Percentiles rank a stretch among this genome's conserved stretches.
phyloP scores from a whole-genome alignment of 495 filamentous ascomycete species.

The Lasiosphaeria ovina region DNA sequence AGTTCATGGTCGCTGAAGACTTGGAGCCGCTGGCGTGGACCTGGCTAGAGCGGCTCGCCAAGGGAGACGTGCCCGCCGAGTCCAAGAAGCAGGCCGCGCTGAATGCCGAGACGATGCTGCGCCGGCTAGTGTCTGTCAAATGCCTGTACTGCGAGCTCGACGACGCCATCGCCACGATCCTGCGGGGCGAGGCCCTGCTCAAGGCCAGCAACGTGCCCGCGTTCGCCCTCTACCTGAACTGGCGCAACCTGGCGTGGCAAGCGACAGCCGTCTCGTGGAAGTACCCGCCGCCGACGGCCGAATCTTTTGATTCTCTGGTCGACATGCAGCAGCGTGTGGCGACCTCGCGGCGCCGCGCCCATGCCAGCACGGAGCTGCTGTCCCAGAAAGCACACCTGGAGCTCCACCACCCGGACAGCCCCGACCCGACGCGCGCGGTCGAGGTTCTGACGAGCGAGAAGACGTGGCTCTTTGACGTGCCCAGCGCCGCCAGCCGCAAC shows the following conservation, averaged over 20 bases:
- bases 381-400: constrained; percentile 39
- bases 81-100: neutral
- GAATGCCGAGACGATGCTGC: constrained; percentile 16
- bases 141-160: constrained; percentile 28
- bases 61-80: constrained; percentile 5
- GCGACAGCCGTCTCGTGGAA: constrained; percentile 34
- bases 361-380: neutral
- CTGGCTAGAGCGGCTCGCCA: constrained; percentile 40
- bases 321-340: constrained; percentile 24
- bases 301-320: constrained; percentile 42
- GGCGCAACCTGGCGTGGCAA: constrained; percentile 31
- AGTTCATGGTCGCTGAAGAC: constrained; percentile 52
- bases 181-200: constrained; percentile 30
- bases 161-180: constrained; percentile 33
- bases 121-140: constrained; percentile 28
- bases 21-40: constrained; percentile 40
- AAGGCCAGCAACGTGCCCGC: constrained; percentile 8
- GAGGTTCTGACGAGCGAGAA: constrained; percentile 21
- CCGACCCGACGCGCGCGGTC: constrained; percentile 36
- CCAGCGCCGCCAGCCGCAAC: neutral
- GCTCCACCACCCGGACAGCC: constrained; percentile 41
- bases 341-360: too few relatives aligned
- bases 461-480: constrained; percentile 1
- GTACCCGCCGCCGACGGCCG: constrained; percentile 29
- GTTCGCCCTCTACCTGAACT: constrained; percentile 18